phyloP scores from a whole-genome alignment of 768 basidiomycete genomes.

The Crepidotus variabilis region DNA sequence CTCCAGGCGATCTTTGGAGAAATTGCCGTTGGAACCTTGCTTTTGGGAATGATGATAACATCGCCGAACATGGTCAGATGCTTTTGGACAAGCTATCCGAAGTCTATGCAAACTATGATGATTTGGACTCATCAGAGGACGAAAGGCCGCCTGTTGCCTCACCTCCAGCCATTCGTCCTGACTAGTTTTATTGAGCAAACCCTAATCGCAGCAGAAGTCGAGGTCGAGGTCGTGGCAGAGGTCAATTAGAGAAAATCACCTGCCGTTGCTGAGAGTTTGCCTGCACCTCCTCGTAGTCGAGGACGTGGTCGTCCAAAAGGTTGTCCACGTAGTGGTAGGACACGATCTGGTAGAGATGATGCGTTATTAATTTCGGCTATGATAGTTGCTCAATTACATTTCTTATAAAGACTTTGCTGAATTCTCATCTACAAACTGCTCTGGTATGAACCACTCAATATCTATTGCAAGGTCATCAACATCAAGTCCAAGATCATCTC shows the following conservation, averaged over 20 bases:
- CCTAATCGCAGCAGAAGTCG: not conserved
- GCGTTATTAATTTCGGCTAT: not conserved
- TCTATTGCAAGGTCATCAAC: not conserved
- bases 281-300: not conserved
- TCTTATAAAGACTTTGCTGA: not conserved
- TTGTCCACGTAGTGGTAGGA: not conserved
- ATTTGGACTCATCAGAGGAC: not conserved
- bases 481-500: constrained; percentile 3
- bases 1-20: not conserved
- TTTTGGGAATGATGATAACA: constrained; percentile 1
- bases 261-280: not conserved
- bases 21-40: constrained; percentile 5
- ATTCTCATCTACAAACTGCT: not conserved
- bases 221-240: not conserved
- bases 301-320: not conserved
- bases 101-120: constrained; percentile 7
- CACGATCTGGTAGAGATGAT: not conserved
- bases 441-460: not conserved
- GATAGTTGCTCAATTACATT: not conserved
- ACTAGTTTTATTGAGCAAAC: not conserved
- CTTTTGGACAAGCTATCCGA: not conserved
- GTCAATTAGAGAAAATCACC: not conserved
- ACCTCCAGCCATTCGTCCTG: not conserved
- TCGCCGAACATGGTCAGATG: not conserved
- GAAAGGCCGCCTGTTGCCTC: not conserved